Evolutionary conservation across 805 yeast species (phyloP), one percentile per base, ranked within the genome.

Genomic region (Millerozyma acaciae): DNA sequence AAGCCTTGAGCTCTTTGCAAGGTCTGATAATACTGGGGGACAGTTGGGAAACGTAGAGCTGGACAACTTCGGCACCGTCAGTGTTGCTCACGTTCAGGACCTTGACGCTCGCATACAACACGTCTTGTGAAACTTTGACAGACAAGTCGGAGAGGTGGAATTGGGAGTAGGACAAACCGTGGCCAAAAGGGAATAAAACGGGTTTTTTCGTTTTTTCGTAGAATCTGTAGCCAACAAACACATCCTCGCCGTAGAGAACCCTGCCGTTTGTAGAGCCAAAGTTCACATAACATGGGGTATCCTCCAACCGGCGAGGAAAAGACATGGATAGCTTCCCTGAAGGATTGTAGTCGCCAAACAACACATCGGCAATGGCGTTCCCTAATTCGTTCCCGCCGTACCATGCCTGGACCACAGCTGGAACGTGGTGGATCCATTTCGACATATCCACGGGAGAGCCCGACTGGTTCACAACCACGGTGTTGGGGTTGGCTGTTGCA

Each of bases 211-310:
- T 49, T 52, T 71, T 72, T 46, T 79, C 84, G 53, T 75, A 80
- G 58, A 57, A 75, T 38, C 76, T 61, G 60, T 79, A 78, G 14
- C 84, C 85, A 33, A 78, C 74, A 50, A 65, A 78, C 28, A 79
- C 72, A 47, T 78, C 83, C 51, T 80, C 86, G 38, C 84, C 83
- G 44, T 79, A 80, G 35, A 71, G 46, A 20, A 70, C 75, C 33
- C 69, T 56, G 27, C 83, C 82, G 47, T 65, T 65, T 46, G 70
- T 70, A 7, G 78, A 60, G 19, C 60, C 57, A 58, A 60, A 75
- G 55, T 68, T 75, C 46, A 75, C 53, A 53, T 51, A 77, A 0
- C 81, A 67, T 8, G 84, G 83, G 41, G 71, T 75, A 52, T 78
- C 80, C 43, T 71, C 65, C 29, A 63, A 44, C 40, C 54, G 62